Evolutionary conservation across 1,284 basidiomycete genomes (phyloP), one percentile per base, ranked within the genome.

Genomic region (Heterobasidion parviporum): DNA sequence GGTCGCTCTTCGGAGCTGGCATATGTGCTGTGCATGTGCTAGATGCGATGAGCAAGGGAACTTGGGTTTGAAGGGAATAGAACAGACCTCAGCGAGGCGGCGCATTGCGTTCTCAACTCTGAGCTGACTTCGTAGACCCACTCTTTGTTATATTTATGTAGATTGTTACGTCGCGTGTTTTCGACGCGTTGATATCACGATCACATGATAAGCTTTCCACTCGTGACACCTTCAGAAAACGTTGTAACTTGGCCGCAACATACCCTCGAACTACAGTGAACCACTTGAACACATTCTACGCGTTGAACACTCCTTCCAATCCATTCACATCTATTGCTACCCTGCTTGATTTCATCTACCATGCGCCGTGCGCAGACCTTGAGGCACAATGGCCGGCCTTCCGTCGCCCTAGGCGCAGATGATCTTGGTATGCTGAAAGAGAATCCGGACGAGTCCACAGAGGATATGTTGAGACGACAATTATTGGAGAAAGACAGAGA

Each of bases 401-500:
- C 80, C 8, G 60, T 79, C 20, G 72, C 63, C 2, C 67, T 75
- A 20, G 65, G 67, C 55, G 57, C 73, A 3, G 77, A 88, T 60
- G 87, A 89, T 59, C 73, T 89, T 4, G 77, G 80, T 26, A 63
- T 79, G 33, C 66, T 89, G 45, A 74, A 74, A 56, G 87, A 89
- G 65, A 69, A 70, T 10, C 60, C 62, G 8, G 77, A 81, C 46
- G 84, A 87, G 56, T 71, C 78, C 7, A 68, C 72, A 18, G 85
- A 89, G 62, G 85, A 85, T 54, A 68, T 74, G 2, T 71, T 89
- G 48, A 75, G 85, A 46, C 72, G 76, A 46, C 83, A 87, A 53
- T 69, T 89, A 54, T 66, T 86, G n/a, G 85, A 87, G 54, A 83
- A 82, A 60, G 83, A 87, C 51, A 71, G 83, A 53, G 86, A 89